Evolutionary conservation across 2,329 filamentous ascomycete genomes (phyloP), one percentile per base, ranked within the genome.

Genomic region (Ilyonectria robusta): DNA sequence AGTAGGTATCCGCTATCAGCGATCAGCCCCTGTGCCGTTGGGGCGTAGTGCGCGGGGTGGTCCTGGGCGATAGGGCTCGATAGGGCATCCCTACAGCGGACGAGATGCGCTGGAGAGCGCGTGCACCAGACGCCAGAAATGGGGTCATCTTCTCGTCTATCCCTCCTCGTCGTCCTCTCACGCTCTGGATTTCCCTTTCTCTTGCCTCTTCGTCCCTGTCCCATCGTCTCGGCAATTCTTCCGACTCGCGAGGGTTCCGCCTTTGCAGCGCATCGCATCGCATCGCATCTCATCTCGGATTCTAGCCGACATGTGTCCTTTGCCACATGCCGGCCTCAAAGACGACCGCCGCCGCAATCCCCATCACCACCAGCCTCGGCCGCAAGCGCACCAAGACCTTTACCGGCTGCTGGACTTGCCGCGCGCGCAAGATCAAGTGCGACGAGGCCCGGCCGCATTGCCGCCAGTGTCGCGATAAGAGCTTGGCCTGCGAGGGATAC

Each of bases 401-500:
- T 15, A 71, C 72, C 15, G 72, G 72, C 44, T 75, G 72, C 15
- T 70, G 72, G 31, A 75, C 73, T 6, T 75, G 72, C 26, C 70
- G 72, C n/a, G 44, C 65, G 19, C 65, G 73, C 35, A 75, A 75
- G 47, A 53, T 75, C 48, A 75, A 74, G 55, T 75, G 73, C 29
- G 73, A 75, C 21, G 73, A 75, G 61, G 58, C 66, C 29, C 72
- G 59, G 29, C 71, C 73, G 10, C 51, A 62, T 8, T 75, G 73
- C 23, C 60, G 47, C 3, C 73, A 74, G 31, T 75, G 72, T 31
- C 47, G 68, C 21, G 70, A 73, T 15, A 76, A 76, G 44, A 68
- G 68, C n/a, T 59, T 79, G 31, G 44, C 54, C 19, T 81, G 79
- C 31, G 72, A 78, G 56, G 79, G 79, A 9, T 80, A 80, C 48